These are phyloP conservation scores for Hypoxylon sp. DNA, from an alignment of 2,329 filamentous ascomycete genomes.

Conservation along the genomic window DNA sequence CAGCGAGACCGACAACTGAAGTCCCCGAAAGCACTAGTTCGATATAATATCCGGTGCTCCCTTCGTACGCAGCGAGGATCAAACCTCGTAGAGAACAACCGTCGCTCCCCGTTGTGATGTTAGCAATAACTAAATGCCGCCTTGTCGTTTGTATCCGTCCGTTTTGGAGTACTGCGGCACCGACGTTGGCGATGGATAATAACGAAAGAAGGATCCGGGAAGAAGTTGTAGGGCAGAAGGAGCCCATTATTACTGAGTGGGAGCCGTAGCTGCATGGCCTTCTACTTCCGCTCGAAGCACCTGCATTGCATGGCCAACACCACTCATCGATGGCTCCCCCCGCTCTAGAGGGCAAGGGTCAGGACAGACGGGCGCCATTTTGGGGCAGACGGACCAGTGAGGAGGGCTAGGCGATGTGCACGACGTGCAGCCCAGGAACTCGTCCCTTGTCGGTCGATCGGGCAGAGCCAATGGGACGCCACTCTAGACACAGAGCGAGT, in stretches of 20 bases:
- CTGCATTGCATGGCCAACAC: conserved; percentile 46
- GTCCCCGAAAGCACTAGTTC: not conserved
- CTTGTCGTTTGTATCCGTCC: conserved; percentile 14
- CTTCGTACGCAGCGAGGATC: conserved; percentile 8
- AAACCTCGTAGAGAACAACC: not conserved
- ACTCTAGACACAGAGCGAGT: conserved; percentile 48
- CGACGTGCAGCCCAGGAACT: conserved; percentile 48
- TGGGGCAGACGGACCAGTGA: conserved; percentile 51
- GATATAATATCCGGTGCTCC: conserved; percentile 1
- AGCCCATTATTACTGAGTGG: conserved; percentile 40
- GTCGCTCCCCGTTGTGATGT: conserved; percentile 5
- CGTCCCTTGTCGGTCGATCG: conserved; percentile 41
- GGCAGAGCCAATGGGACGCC: conserved; percentile 50
- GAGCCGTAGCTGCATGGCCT: conserved; percentile 27
- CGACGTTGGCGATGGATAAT: conserved; percentile 9
- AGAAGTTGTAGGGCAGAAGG: conserved; percentile 38
- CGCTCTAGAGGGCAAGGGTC: conserved; percentile 44
- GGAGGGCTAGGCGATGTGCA: conserved; percentile 51
- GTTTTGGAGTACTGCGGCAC: conserved; percentile 1
- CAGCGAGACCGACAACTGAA: conserved; percentile 1
- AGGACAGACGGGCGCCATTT: conserved; percentile 52
- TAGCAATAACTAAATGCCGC: not conserved
- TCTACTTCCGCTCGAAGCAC: conserved; percentile 34
- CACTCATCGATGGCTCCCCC: conserved; percentile 47
- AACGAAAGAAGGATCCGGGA: conserved; percentile 15